Percentiles rank a stretch among this genome's conserved stretches.
These are phyloP conservation scores for Corymbia calophylla DNA, from an alignment of 441 rosid genomes.

Conservation along the genomic window DNA sequence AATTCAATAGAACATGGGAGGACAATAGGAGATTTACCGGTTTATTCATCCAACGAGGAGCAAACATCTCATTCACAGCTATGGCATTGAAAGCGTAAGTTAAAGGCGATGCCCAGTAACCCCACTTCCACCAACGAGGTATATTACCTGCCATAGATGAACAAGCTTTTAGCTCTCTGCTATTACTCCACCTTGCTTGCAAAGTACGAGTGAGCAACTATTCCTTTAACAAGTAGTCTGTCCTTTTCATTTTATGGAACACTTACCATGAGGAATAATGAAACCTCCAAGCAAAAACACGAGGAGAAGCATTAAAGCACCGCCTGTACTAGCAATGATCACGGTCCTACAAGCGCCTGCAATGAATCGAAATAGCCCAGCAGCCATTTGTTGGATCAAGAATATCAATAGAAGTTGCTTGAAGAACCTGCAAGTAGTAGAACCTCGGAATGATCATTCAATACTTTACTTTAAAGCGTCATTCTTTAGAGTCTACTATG, in stretches of 20 bases:
- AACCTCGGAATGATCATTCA: not conserved
- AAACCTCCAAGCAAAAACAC: conserved; percentile 85
- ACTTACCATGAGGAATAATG: conserved; percentile 52
- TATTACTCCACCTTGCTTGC: not conserved
- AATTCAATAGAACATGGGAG: not conserved
- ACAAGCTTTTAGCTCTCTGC: not conserved
- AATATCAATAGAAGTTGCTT: conserved; percentile 59
- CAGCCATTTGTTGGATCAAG: conserved; percentile 76
- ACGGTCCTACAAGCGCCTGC: conserved; percentile 71
- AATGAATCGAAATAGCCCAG: conserved; percentile 57
- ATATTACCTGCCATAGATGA: not conserved
- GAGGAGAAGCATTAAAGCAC: conserved; percentile 47
- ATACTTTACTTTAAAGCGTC: not conserved
- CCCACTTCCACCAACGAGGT: conserved; percentile 62
- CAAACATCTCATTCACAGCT: conserved; percentile 58
- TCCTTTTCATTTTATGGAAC: not conserved
- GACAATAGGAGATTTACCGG: conserved; percentile 12
- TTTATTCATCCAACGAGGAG: conserved; percentile 85
- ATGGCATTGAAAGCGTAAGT: conserved; percentile 64
- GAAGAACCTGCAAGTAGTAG: conserved; percentile 46
- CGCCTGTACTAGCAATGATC: conserved; percentile 75
- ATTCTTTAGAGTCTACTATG: not conserved
- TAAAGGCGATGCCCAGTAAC: conserved; percentile 77
- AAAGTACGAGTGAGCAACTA: not conserved
- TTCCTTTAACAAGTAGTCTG: not conserved